Percentiles rank a stretch among this genome's conserved stretches.
Evolutionary conservation across 139 green algal genomes (phyloP).

Genomic region (Dunaliella sp.): DNA sequence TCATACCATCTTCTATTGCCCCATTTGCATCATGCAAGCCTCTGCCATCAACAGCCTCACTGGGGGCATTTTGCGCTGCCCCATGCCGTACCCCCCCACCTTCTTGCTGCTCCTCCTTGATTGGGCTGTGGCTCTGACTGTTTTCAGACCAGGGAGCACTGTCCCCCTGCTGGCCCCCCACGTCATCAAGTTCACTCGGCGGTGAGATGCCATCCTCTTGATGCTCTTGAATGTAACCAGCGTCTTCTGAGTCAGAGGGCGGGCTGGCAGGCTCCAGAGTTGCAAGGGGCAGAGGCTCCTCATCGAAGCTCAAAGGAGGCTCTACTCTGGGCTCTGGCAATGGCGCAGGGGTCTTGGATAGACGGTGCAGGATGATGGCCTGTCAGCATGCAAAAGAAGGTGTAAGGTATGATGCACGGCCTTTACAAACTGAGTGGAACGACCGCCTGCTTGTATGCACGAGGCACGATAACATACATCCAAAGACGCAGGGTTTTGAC

Average conservation of each 20-base stretch:
- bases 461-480: neutral
- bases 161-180: neutral
- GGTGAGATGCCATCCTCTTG: neutral
- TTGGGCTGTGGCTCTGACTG: neutral
- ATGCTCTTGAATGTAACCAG: neutral
- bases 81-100: neutral
- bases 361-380: neutral
- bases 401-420: neutral
- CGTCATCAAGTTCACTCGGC: neutral
- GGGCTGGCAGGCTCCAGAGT: neutral
- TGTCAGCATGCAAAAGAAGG: neutral
- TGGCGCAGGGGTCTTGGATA: neutral
- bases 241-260: neutral
- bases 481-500: neutral
- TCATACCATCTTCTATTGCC: too few species aligned
- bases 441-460: neutral
- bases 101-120: too few species aligned
- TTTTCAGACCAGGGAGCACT: neutral
- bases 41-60: neutral
- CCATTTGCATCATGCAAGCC: neutral
- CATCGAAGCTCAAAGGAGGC: neutral
- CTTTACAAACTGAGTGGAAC: neutral
- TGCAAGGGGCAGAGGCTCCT: neutral
- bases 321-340: neutral
- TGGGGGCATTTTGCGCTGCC: neutral